Conservation (phyloP, 306 rosid genomes). For the Ammopiptanthus mongolicus region DNA sequence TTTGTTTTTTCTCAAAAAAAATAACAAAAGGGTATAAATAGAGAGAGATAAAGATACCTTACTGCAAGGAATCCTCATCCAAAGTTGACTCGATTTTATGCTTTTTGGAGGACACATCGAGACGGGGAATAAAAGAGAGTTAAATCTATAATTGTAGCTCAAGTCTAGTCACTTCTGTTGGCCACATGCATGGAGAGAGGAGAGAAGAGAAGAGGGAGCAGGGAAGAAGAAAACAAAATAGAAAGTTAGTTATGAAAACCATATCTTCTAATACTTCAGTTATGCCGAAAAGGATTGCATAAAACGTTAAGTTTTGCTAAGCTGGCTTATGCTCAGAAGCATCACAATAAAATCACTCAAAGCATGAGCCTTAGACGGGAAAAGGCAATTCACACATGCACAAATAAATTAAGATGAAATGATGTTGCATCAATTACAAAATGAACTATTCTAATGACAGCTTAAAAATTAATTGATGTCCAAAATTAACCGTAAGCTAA, state of each 20-base stretch:
- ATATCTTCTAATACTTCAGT: not conserved
- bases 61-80: too few relatives aligned
- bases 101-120: constrained; percentile 22
- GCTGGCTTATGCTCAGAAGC: constrained; percentile 3
- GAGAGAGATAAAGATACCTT: too few relatives aligned
- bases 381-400: constrained; percentile 21
- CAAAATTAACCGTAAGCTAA: not conserved
- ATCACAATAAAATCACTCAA: constrained; percentile 9
- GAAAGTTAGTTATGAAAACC: not conserved
- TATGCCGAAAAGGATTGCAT: not conserved
- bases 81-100: constrained; percentile 11
- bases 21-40: too few relatives aligned
- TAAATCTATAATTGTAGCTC: constrained; percentile 22
- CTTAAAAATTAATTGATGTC: not conserved
- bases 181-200: constrained; percentile 29
- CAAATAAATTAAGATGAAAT: constrained; percentile 19
- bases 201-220: constrained; percentile 1
- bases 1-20: too few relatives aligned
- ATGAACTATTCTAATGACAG: not conserved
- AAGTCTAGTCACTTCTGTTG: constrained; percentile 35
- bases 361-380: constrained; percentile 7
- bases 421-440: constrained; percentile 11
- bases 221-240: not conserved
- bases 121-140: constrained; percentile 18
- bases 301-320: not conserved